A percentile compares a stretch with the other conserved stretches of the same genome.
Evolutionary conservation across 306 rosid species (phyloP).

Genomic region (Pterocarpus macrocarpus): DNA sequence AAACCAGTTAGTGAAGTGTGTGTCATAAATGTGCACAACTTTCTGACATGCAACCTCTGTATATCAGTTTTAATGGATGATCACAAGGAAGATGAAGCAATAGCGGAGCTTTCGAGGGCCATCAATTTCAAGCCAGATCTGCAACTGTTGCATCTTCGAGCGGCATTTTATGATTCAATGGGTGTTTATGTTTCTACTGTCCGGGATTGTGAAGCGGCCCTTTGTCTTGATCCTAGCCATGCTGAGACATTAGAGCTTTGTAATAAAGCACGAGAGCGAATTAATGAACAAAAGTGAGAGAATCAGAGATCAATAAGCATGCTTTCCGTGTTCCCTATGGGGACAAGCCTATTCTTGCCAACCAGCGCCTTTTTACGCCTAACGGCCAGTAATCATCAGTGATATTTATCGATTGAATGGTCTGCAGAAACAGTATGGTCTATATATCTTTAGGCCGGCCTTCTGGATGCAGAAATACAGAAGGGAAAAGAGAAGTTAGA

Average conservation of each 20-base stretch:
- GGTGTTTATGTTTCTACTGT: conserved; percentile 63
- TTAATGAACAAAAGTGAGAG: conserved; percentile 57
- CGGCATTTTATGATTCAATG: conserved; percentile 85
- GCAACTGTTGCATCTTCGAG: conserved; percentile 89
- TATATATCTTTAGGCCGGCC: conserved; percentile 45
- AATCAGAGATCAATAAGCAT: conserved; percentile 29
- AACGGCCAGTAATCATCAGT: conserved; percentile 42
- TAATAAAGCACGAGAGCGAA: conserved; percentile 57
- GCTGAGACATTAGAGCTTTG: conserved; percentile 71
- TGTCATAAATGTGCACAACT: not conserved
- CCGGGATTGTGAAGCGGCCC: conserved; percentile 87
- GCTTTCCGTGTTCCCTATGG: conserved; percentile 39
- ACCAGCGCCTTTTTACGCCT: conserved; percentile 14
- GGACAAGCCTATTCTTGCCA: conserved; percentile 52
- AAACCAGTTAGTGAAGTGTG: conserved; percentile 1
- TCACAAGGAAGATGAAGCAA: conserved; percentile 88
- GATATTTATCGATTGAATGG: conserved; percentile 36
- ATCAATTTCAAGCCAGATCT: conserved; percentile 79
- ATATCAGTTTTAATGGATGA: conserved; percentile 91
- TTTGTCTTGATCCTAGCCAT: conserved; percentile 81
- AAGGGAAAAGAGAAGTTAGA: conserved; percentile 42
- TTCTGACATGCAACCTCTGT: conserved; percentile 55
- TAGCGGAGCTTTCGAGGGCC: conserved; percentile 78
- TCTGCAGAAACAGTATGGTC: conserved; percentile 42
- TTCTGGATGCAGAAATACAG: conserved; percentile 40